These are phyloP conservation scores for Phytopythium delawarense DNA, from an alignment of 352 stramenopile genomes.

Conservation along the genomic window DNA sequence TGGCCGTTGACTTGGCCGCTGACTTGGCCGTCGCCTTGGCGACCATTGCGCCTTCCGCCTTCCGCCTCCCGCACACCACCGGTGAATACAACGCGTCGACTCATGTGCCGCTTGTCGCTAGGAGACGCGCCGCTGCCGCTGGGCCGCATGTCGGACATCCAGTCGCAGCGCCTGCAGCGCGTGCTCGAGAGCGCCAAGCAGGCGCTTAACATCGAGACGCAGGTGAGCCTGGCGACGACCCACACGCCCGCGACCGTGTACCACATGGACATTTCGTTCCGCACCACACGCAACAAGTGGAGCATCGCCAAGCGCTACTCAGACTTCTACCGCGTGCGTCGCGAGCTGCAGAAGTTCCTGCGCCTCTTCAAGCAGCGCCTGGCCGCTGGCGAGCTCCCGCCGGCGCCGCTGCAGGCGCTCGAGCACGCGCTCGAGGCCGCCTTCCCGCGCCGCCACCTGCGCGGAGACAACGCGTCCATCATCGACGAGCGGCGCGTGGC, in stretches of 20 bases:
- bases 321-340: constrained; percentile 73
- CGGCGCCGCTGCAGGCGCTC: constrained; percentile 41
- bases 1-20: background rate
- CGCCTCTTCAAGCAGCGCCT: constrained; percentile 43
- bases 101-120: constrained; percentile 6
- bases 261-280: constrained; percentile 86
- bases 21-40: background rate
- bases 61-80: background rate
- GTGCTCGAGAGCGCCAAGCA: constrained; percentile 74
- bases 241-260: constrained; percentile 74
- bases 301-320: constrained; percentile 86
- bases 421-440: constrained; percentile 41
- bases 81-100: too few species aligned
- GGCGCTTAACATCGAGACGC: constrained; percentile 79
- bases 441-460: constrained; percentile 75
- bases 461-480: constrained; percentile 65
- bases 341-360: constrained; percentile 56
- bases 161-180: constrained; percentile 62
- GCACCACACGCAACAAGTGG: constrained; percentile 82
- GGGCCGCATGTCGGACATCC: constrained; percentile 47
- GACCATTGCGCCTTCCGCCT: background rate
- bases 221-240: constrained; percentile 42
- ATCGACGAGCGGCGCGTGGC: constrained; percentile 62
- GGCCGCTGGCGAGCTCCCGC: constrained; percentile 4
- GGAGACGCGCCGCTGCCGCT: constrained; percentile 4